Conservation (phyloP, 352 stramenopile species). For the Pythium rishiriense region DNA sequence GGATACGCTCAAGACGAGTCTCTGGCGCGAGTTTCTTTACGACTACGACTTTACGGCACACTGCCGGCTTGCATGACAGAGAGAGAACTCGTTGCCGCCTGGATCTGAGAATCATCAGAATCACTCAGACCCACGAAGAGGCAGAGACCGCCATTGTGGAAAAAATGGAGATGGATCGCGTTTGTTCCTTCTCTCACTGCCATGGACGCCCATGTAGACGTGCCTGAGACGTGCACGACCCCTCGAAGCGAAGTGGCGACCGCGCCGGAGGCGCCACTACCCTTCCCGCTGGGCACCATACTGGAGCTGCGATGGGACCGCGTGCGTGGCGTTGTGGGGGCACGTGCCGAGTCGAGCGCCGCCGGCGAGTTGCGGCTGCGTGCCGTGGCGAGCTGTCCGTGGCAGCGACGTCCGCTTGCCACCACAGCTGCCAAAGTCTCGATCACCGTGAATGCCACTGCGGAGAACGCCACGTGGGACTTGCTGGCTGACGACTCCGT, state of each 20-base stretch:
- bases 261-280: constrained; percentile 5
- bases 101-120: constrained; percentile 19
- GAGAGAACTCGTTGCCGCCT: constrained; percentile 3
- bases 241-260: background rate
- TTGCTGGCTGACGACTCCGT: background rate
- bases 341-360: background rate
- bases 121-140: constrained; percentile 4
- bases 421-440: background rate
- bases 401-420: background rate
- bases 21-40: constrained; percentile 36
- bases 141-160: background rate
- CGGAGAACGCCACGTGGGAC: constrained; percentile 2
- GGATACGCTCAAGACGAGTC: constrained; percentile 34
- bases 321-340: background rate
- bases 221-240: constrained; percentile 3
- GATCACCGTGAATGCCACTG: background rate
- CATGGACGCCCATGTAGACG: background rate
- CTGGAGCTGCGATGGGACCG: constrained; percentile 16
- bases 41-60: constrained; percentile 53
- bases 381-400: background rate
- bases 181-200: background rate
- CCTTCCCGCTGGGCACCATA: constrained; percentile 1
- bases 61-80: constrained; percentile 3
- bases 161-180: background rate
- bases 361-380: constrained; percentile 6